These are phyloP conservation scores for Eruca vesicaria DNA, from an alignment of 441 rosid genomes.

Conservation along the genomic window DNA sequence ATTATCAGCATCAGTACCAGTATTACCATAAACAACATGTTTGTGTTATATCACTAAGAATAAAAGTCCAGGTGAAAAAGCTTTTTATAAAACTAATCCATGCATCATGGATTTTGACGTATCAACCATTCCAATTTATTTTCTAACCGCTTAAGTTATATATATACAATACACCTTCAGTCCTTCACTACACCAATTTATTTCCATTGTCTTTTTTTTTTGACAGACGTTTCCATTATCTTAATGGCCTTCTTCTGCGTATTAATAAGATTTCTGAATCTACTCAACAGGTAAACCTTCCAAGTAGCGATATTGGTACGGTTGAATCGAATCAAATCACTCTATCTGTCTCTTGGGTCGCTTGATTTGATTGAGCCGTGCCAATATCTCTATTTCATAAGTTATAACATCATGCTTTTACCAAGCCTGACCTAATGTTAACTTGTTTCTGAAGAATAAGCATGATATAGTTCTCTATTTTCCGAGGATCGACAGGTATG, in stretches of 20 bases:
- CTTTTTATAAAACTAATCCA: not conserved
- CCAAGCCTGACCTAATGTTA: not conserved
- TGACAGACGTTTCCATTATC: not conserved
- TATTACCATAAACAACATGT: not conserved
- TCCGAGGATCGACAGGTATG: not conserved
- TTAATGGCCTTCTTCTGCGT: not conserved
- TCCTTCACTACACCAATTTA: not conserved
- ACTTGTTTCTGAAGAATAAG: not conserved
- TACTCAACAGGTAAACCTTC: not conserved
- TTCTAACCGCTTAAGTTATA: not conserved
- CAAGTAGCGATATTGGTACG: conserved; percentile 19
- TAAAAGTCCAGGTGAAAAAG: not conserved
- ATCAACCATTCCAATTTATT: conserved; percentile 4
- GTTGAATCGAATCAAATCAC: conserved; percentile 11
- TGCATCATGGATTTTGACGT: conserved; percentile 7
- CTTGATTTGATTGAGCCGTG: conserved; percentile 86
- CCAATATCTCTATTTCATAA: conserved; percentile 51
- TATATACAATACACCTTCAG: not conserved
- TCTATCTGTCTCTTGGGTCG: conserved; percentile 40
- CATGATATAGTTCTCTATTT: not conserved
- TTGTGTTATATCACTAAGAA: not conserved
- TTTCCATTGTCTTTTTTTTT: too few relatives aligned
- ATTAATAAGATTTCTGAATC: not conserved
- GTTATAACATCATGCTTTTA: not conserved
- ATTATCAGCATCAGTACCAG: not conserved